phyloP scores from a whole-genome alignment of 306 rosid genomes.

The Prunus fruticosa region DNA sequence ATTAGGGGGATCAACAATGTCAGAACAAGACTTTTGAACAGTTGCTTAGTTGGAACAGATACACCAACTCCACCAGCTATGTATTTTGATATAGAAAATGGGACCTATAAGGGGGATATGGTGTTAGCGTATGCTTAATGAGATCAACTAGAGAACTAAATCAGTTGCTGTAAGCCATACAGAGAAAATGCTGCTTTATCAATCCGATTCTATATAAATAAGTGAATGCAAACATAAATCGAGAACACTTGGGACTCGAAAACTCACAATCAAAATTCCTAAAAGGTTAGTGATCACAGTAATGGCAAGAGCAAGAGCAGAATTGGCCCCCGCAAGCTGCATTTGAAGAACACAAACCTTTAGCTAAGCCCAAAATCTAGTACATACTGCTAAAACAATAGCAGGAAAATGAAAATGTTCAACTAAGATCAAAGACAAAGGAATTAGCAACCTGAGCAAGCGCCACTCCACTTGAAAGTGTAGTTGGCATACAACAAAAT shows the following conservation, averaged over 20 bases:
- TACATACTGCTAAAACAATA: constrained; percentile 10
- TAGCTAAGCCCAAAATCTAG: constrained; percentile 15
- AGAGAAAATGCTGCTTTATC: not conserved
- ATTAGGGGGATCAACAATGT: constrained; percentile 73
- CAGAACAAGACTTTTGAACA: constrained; percentile 69
- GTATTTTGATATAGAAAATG: constrained; percentile 76
- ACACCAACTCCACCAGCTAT: constrained; percentile 87
- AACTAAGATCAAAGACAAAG: not conserved
- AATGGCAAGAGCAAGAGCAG: constrained; percentile 95
- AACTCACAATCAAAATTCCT: constrained; percentile 86
- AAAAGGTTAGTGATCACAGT: constrained; percentile 84
- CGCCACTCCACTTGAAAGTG: constrained; percentile 95
- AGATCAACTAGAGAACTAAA: not conserved
- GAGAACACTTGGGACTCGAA: constrained; percentile 3
- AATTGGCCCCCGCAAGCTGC: constrained; percentile 94
- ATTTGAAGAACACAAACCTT: constrained; percentile 30
- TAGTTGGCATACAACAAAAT: constrained; percentile 96
- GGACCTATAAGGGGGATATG: constrained; percentile 51
- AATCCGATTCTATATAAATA: not conserved
- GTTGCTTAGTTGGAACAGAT: constrained; percentile 73
- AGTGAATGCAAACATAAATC: constrained; percentile 16
- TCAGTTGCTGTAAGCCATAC: not conserved
- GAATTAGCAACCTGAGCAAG: constrained; percentile 67
- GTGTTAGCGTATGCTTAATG: constrained; percentile 25
- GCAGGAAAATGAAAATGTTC: constrained; percentile 2